phyloP scores from a whole-genome alignment of 306 rosid species.

The Quercus dentata region DNA sequence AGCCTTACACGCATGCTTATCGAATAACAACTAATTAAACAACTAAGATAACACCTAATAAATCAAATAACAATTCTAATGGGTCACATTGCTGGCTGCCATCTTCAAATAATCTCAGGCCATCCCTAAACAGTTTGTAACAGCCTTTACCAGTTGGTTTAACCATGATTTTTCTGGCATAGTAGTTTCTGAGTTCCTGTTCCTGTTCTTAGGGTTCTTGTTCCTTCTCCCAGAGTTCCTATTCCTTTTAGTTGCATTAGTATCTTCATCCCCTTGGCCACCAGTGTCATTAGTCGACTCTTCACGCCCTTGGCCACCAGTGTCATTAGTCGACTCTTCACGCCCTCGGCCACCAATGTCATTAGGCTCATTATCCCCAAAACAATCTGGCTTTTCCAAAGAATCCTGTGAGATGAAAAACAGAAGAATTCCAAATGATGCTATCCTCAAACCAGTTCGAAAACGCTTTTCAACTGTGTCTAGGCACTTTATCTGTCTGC shows the following conservation, averaged over 20 bases:
- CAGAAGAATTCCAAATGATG: conserved; percentile 55
- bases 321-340: too few relatives aligned
- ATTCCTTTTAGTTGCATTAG: neutral
- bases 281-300: conserved; percentile 4
- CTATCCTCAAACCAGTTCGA: conserved; percentile 51
- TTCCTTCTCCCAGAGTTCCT: neutral
- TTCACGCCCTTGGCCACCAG: neutral
- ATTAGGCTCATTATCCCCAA: neutral
- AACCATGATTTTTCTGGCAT: conserved; percentile 60
- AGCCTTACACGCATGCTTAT: too few relatives aligned
- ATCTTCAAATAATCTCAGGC: too few relatives aligned
- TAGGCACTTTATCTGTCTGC: conserved; percentile 49
- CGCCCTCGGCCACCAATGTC: too few relatives aligned
- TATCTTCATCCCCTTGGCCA: too few relatives aligned
- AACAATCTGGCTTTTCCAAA: conserved; percentile 47
- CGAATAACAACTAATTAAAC: too few relatives aligned
- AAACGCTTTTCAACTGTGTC: conserved; percentile 54
- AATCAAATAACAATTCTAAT: too few relatives aligned
- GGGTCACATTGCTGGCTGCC: too few relatives aligned
- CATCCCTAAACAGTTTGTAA: too few relatives aligned
- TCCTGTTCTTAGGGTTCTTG: too few relatives aligned
- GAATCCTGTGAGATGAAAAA: conserved; percentile 52
- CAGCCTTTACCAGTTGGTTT: conserved; percentile 33
- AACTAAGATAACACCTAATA: too few relatives aligned
- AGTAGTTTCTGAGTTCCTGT: conserved; percentile 20